Base-by-base conservation (phyloP, 164 flowering plant genomes). In the Paratinospora sagittata region DNA sequence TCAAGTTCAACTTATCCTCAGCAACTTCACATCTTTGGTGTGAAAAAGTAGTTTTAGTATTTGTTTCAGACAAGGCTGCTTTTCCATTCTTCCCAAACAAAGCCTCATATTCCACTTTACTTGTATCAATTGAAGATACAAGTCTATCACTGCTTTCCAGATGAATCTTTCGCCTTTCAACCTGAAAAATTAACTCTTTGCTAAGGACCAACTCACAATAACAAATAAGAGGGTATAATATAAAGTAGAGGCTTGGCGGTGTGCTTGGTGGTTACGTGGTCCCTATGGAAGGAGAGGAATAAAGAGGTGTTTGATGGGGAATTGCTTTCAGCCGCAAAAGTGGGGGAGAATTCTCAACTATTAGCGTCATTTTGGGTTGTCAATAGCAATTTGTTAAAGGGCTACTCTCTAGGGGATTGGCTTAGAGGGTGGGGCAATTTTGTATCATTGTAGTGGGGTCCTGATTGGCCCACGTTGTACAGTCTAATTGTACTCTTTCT, bases 121-220 rank as follows among this genome's bases (percentile, higher is more conserved):
- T n/a, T 66, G 73, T 84, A 71, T 76, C 81, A 26, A 73, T 65
- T 69, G 73, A 36, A 78, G 65, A 36, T 57, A 8, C 61, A 66
- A 81, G 71, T 75, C 75, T 85, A 63, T 76, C 78, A 6, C 61
- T 75, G 80, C 85, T 84, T 73, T 75, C 80, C 75, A 76, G 88
- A 75, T 90, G 78, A 81, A 90, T 87, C 79, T 79, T 91, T 78
- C 88, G 91, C 78, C 86, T 93, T 73, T 90, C 94, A 52, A 91
- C 91, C 97, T 91, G 82, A 9, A 66, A 16, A 72, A 55, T 55
- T 27, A 39, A 49, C 33, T 45, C 41, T 64, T 33, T 41, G 45
- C 13, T 41, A 41, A 41, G 45, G 45, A 41, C 4, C 45, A 41
- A 41, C 9, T 41, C 45, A 41, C 9, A 3, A 8, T 8, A 41